A percentile compares a stretch with the other conserved stretches of the same genome.
These are phyloP conservation scores for Botrytis tulipae DNA, from an alignment of 2,329 filamentous ascomycete species.

Conservation along the genomic window DNA sequence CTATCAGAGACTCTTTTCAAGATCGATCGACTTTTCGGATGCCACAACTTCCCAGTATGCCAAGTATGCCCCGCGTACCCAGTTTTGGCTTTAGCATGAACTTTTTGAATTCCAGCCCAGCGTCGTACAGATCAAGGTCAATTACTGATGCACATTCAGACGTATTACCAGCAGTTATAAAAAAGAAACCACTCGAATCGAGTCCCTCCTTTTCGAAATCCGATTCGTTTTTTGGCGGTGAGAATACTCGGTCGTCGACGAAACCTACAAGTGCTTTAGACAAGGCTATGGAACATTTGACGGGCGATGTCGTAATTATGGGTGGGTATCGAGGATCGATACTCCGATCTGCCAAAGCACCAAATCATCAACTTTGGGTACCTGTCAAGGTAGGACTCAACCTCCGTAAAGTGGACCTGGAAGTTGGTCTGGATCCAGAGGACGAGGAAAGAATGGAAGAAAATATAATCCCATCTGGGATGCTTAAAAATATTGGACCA, in stretches of 20 bases:
- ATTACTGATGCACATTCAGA: conserved; percentile 35
- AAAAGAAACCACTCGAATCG: conserved; percentile 26
- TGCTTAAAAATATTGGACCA: conserved; percentile 87
- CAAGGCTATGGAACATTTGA: conserved; percentile 64
- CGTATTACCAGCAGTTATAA: conserved; percentile 31
- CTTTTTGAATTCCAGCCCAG: conserved; percentile 33
- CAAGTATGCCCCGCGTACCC: conserved; percentile 44
- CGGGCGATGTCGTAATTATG: conserved; percentile 82
- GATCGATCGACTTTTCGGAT: conserved; percentile 76
- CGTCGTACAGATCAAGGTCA: conserved; percentile 31
- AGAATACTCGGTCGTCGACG: conserved; percentile 17
- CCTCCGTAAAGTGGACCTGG: conserved; percentile 85
- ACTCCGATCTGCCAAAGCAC: conserved; percentile 76
- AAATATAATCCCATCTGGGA: conserved; percentile 79
- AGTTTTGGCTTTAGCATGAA: conserved; percentile 43
- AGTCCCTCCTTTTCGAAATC: conserved; percentile 26
- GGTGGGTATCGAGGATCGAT: conserved; percentile 90
- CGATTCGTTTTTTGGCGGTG: conserved; percentile 26
- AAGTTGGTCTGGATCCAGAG: conserved; percentile 76
- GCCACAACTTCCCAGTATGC: conserved; percentile 56
- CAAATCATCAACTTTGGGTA: conserved; percentile 88
- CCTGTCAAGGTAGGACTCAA: conserved; percentile 91
- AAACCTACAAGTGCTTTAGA: conserved; percentile 39
- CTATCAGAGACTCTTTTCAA: conserved; percentile 82
- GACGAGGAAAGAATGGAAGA: conserved; percentile 83